phyloP scores from a whole-genome alignment of 495 filamentous ascomycete species.

The Tuber brumale region DNA sequence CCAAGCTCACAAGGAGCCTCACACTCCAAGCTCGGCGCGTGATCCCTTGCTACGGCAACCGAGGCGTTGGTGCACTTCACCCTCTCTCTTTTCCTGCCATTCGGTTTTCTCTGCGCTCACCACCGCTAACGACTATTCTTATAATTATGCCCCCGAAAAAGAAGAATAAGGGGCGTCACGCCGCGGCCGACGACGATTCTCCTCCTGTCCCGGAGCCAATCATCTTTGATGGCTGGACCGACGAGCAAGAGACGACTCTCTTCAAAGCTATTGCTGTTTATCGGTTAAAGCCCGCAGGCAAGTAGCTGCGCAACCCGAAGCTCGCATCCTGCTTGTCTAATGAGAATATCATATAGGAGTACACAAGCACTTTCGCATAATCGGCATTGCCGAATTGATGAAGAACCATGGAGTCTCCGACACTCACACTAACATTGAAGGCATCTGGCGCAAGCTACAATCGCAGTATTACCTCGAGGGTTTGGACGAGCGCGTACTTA shows the following conservation, averaged over 20 bases:
- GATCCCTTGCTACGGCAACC: neutral
- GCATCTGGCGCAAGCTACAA: constrained; percentile 83
- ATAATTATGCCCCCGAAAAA: constrained; percentile 68
- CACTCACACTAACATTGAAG: constrained; percentile 76
- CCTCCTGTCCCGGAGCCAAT: constrained; percentile 43
- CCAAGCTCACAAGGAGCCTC: constrained; percentile 12
- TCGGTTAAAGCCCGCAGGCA: constrained; percentile 89
- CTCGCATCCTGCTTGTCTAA: constrained; percentile 3
- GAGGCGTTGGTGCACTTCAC: neutral
- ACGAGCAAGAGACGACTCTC: constrained; percentile 85
- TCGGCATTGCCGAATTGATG: constrained; percentile 78
- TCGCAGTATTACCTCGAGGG: constrained; percentile 80
- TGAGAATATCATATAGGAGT: constrained; percentile 54
- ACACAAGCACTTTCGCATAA: constrained; percentile 96
- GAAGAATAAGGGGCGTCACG: constrained; percentile 47
- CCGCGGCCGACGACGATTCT: constrained; percentile 46
- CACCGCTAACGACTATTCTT: neutral
- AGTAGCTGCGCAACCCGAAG: constrained; percentile 23
- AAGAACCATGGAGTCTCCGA: constrained; percentile 78
- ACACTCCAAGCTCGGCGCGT: neutral
- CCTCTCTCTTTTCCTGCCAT: neutral
- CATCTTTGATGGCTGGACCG: constrained; percentile 76
- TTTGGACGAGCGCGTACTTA: constrained; percentile 71
- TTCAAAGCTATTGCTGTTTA: constrained; percentile 75
- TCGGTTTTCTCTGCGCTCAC: neutral